Base-by-base conservation (phyloP, 2,329 filamentous ascomycete species). In the Stagonosporopsis vannaccii region DNA sequence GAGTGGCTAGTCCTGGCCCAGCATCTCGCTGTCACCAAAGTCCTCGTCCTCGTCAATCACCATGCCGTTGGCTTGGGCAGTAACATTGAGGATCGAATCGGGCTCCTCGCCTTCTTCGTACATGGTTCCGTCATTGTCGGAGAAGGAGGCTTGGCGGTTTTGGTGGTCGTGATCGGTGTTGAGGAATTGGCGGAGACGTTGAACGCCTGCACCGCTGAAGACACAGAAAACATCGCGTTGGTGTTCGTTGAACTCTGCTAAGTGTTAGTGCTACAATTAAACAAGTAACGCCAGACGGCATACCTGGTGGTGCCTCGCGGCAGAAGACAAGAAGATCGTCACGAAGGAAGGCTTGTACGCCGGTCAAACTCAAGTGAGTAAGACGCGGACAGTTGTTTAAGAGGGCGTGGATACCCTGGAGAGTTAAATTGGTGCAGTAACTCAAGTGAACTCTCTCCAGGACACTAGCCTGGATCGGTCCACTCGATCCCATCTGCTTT, bases 211-310 rank as follows among this genome's bases (percentile, higher is more conserved):
- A 6, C 95, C 94, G 1, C 93, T 97, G 76, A 99, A 99, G 50
- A 99, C 95, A 71, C 95, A 99, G 74, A 99, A 99, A 7, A 98
- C 92, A 48, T 94, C 89, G 60, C 95, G 87, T 75, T 99, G 95
- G 71, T 97, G 92, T 42, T 94, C 90, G 17, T 93, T 98, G 74
- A 99, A 99, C 76, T 98, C 95, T 87, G 12, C 0, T 1, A 8
- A 1, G 20, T 13, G 35, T 56, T 28, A 50, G 30, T 20, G 3
- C 13, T 32, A 8, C 22, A 41, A 8, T 20, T 19, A 50, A 23
- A 11, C 3, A 19, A 4, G 19, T 17, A 7, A 13, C 19, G 2
- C 2, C 20, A 5, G 15, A 25, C 17, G 17, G 2, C 80, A 63
- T 80, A 89, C 88, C 88, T 57, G 84, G 78, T 33, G 95, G 95